These are phyloP conservation scores for Diaporthe citri DNA, from an alignment of 2,329 filamentous ascomycete genomes.

Conservation along the genomic window DNA sequence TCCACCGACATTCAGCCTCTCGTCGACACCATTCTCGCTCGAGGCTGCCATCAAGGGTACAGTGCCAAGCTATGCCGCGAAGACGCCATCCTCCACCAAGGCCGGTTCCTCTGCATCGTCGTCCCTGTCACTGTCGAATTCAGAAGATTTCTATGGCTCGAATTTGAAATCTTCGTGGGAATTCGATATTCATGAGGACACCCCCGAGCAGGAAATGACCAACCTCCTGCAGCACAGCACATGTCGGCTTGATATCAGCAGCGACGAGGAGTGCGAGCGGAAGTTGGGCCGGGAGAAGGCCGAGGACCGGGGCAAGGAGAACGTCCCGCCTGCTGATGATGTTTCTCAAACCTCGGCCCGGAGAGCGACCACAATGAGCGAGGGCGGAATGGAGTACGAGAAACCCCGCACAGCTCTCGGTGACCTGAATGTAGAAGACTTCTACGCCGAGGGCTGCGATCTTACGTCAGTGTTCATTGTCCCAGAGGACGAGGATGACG, in stretches of 20 bases:
- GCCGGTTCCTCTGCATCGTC: constrained; percentile 44
- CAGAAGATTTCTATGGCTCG: constrained; percentile 51
- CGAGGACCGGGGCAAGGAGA: constrained; percentile 87
- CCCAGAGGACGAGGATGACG: constrained; percentile 69
- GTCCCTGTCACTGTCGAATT: background rate
- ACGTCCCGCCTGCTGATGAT: constrained; percentile 81
- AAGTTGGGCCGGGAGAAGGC: constrained; percentile 64
- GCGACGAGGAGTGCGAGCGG: constrained; percentile 81
- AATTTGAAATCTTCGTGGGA: constrained; percentile 79
- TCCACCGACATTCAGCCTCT: constrained; percentile 71
- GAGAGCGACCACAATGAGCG: constrained; percentile 47
- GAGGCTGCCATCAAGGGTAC: constrained; percentile 86
- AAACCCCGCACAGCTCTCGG: constrained; percentile 74
- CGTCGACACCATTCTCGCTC: constrained; percentile 80
- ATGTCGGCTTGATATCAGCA: constrained; percentile 87
- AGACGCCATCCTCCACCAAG: constrained; percentile 47
- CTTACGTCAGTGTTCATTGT: constrained; percentile 72
- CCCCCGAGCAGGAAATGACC: constrained; percentile 88
- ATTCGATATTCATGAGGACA: constrained; percentile 96
- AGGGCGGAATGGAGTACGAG: constrained; percentile 67
- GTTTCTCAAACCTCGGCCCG: constrained; percentile 67
- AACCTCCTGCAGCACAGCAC: constrained; percentile 94
- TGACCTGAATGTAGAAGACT: constrained; percentile 76
- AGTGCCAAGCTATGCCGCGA: constrained; percentile 71
- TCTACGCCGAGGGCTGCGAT: constrained; percentile 75